Evolutionary conservation across 768 basidiomycete species (phyloP).

Genomic region (Mycena sanguinolenta): DNA sequence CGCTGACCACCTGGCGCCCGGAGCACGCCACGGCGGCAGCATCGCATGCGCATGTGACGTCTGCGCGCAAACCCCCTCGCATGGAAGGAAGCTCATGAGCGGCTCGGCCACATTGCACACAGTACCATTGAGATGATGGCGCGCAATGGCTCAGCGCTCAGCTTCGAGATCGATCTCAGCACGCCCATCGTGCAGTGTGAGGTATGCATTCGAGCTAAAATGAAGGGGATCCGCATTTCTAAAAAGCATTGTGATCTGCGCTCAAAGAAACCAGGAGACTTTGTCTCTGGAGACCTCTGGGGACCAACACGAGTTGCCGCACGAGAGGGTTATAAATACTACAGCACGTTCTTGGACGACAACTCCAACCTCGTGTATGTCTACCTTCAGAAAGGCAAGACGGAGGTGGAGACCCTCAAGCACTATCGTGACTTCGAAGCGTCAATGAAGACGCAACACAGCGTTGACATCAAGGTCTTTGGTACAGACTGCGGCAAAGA

Average conservation of each 20-base stretch:
- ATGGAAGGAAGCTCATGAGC: too few species aligned
- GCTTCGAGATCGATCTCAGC: slow-evolving; percentile 15
- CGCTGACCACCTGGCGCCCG: slow-evolving; percentile 17
- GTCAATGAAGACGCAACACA: slow-evolving; percentile 41
- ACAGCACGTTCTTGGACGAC: slow-evolving; percentile 30
- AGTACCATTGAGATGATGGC: slow-evolving; percentile 23
- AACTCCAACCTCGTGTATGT: slow-evolving; percentile 27
- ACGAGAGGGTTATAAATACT: too few species aligned
- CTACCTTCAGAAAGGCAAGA: slow-evolving; percentile 29
- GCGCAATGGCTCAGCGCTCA: slow-evolving; percentile 11
- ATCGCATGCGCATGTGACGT: neutral
- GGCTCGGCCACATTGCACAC: slow-evolving; percentile 16
- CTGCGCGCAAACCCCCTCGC: slow-evolving; percentile 12
- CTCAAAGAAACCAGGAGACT: too few species aligned
- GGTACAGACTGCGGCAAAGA: slow-evolving; percentile 45
- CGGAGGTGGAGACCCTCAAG: too few species aligned
- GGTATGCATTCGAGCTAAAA: slow-evolving; percentile 20
- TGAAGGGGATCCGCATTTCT: slow-evolving; percentile 4
- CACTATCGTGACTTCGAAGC: slow-evolving; percentile 34
- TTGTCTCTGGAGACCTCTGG: too few species aligned
- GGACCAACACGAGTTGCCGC: too few species aligned
- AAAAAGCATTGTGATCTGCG: too few species aligned
- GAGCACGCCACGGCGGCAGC: slow-evolving; percentile 3
- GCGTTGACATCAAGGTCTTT: slow-evolving; percentile 38
- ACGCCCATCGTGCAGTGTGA: slow-evolving; percentile 18